These are phyloP conservation scores for Trapa bicornis DNA, from an alignment of 345 rosid genomes.

Conservation along the genomic window DNA sequence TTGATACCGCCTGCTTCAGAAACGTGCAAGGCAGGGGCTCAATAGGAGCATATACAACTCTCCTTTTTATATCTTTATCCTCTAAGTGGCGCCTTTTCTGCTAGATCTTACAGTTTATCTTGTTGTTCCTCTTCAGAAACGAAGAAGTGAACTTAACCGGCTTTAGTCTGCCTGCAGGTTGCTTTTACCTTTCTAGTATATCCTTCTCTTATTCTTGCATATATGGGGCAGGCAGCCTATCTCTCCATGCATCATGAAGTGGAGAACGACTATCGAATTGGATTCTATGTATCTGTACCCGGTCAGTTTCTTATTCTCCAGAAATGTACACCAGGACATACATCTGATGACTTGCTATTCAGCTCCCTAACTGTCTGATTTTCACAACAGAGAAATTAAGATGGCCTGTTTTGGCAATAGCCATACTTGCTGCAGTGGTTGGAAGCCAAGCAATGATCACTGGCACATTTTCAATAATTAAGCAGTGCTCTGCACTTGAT, in stretches of 20 bases:
- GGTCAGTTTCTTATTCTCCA: slow-evolving; percentile 19
- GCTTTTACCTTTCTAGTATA: slow-evolving; percentile 85
- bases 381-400: slow-evolving; percentile 43
- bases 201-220: slow-evolving; percentile 81
- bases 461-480: slow-evolving; percentile 83
- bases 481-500: slow-evolving; percentile 75
- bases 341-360: background rate
- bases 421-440: slow-evolving; percentile 87
- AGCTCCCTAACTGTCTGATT: background rate
- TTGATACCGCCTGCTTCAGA: too few relatives aligned
- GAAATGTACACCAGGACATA: background rate
- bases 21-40: too few relatives aligned
- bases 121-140: background rate
- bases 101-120: background rate
- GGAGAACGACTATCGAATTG: slow-evolving; percentile 33
- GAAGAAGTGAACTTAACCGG: too few relatives aligned
- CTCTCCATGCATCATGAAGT: slow-evolving; percentile 50
- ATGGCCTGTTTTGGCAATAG: slow-evolving; percentile 87
- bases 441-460: slow-evolving; percentile 94
- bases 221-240: slow-evolving; percentile 98
- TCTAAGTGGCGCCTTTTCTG: background rate
- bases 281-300: slow-evolving; percentile 86
- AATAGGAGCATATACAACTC: background rate
- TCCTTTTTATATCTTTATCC: background rate
- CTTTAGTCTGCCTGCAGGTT: slow-evolving; percentile 36